Evolutionary conservation across 129 eudicot species (phyloP), one percentile per base, ranked within the genome.

Genomic region (Centella asiatica): DNA sequence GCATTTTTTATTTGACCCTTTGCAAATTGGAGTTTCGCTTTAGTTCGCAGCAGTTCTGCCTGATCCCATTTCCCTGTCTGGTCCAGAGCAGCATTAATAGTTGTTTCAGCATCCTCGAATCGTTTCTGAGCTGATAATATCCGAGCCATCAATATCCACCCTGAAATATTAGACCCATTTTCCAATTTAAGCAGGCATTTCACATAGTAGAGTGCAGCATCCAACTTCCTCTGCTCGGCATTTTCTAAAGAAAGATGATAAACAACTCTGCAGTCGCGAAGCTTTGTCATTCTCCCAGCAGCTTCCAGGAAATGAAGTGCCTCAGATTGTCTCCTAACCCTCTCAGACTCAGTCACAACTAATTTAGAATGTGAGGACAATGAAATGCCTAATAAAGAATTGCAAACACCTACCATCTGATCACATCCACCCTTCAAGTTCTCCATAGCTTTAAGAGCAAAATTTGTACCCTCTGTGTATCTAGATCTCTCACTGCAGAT

Each of bases 11-110:
- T 60, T 45, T 75, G 79, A 67, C 88, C 88, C 60, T 84, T 86
- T 31, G 85, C 96, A 68, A 87, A 29, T 80, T 84, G 96, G 51
- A 92, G 66, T 69, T 84, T 92, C 5, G 88, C 99, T 76, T 92
- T 92, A 6, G 78, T 84, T 57, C 88, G 74, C 69, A 92, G 66
- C 71, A 92, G 65, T 44, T 74, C 88, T 61, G 85, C 90, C 33
- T 72, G 92, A 74, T 84, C 94, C 95, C 95, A 92, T 62, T 80
- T 71, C 49, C 90, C 98, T 0, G 87, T 81, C 78, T 92, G 95
- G 33, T 87, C 99, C 13, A 92, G 70, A 72, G 90, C 99, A 10
- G 79, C 95, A 72, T 84, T 72, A 32, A 92, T 63, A 13, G 87
- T 71, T 29, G 57, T 74, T 77, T 87, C 92, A 10, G 81, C 92